Evolutionary conservation across 257 asterid genomes (phyloP).

Genomic region (Solanum pinnatisectum): DNA sequence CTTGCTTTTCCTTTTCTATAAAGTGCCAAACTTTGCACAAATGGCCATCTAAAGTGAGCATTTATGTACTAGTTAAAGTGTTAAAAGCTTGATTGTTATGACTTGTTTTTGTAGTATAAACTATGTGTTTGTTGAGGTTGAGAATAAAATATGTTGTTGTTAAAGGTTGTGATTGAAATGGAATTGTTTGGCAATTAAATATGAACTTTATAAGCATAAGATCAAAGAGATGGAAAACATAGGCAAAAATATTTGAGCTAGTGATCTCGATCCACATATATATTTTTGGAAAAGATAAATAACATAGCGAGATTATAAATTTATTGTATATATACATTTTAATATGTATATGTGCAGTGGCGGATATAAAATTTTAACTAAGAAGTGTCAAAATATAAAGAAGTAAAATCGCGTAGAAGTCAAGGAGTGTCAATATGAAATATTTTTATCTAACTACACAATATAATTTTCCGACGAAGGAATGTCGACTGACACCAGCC

Average conservation of each 20-base stretch:
- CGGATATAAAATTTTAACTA: too few relatives aligned
- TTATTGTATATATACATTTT: background rate
- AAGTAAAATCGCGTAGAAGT: background rate
- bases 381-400: accelerated
- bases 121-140: background rate
- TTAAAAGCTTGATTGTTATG: background rate
- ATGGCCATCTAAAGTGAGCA: background rate
- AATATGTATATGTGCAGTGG: background rate
- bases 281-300: too few relatives aligned
- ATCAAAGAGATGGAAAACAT: background rate
- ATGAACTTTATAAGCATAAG: background rate
- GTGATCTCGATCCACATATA: background rate
- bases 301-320: too few relatives aligned
- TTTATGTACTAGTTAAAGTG: background rate
- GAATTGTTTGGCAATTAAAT: background rate
- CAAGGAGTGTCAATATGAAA: accelerated
- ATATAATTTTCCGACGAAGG: too few relatives aligned
- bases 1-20: background rate
- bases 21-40: background rate
- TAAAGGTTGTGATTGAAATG: background rate
- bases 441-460: too few relatives aligned
- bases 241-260: background rate
- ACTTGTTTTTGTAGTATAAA: background rate
- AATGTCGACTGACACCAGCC: too few relatives aligned
- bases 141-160: background rate